Base-by-base conservation (phyloP, 306 rosid species). In the Macrotyloma uniflorum region DNA sequence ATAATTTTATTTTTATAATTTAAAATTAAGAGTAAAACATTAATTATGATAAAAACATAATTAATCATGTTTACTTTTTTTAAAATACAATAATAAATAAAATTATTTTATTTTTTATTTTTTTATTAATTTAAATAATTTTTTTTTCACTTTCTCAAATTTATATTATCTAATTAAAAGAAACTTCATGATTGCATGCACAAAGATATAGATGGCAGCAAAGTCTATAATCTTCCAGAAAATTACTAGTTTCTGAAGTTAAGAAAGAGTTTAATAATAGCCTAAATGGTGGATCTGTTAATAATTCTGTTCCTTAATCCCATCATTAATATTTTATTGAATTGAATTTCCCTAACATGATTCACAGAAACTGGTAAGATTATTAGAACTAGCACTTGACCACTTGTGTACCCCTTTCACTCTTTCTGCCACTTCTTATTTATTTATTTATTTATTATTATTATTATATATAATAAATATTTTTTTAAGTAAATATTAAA, bases 181-280 rank as follows among this genome's bases (percentile, higher is more conserved):
- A n/a, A n/a, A n/a, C 28, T 49, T 47, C 47, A 45, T 36, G 53
- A 76, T 76, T 36, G 40, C 64, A 23, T 64, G 72, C 36, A 45
- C 79, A 75, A 32, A 47, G n/a, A 75, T 49, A 64, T 35, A 65
- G 66, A 55, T 65, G 55, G 36, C 74, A 50, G 54, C 74, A 65
- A 66, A 51, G 36, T 51, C 67, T 74, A 77, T 23, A 51, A 51
- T 64, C 64, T 49, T 76, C 28, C 42, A 50, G 51, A 65, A 28
- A 49, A 54, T 36, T 63, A 30, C 26, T 47, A 72, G n/a, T 22
- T 36, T 73, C 16, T 20, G 7, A 71, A 22, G 11, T 35, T 13
- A 18, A 13, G 50, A 33, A 35, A 33, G 22, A 2, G 61, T 32
- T 26, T 30, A 6, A 18, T 4, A 26, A n/a, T n/a, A 15, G 18